Evolutionary conservation across 2,329 filamentous ascomycete genomes (phyloP).

Genomic region (Daldinia eschscholtzii): DNA sequence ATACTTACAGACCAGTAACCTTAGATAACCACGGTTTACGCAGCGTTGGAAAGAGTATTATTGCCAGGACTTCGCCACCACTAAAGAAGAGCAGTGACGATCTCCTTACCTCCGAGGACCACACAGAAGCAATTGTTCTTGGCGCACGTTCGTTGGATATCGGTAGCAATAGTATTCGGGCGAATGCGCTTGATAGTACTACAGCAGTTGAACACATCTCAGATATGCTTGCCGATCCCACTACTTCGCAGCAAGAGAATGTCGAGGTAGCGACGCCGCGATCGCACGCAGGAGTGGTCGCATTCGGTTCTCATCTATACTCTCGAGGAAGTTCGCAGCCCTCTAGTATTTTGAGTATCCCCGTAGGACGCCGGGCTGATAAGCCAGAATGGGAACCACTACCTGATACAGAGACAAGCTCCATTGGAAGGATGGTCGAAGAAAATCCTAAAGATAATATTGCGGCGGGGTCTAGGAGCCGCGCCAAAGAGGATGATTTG

Average conservation of each 20-base stretch:
- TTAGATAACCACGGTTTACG: constrained; percentile 41
- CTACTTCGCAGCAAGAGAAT: background rate
- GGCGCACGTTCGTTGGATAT: background rate
- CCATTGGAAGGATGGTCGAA: background rate
- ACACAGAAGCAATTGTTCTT: background rate
- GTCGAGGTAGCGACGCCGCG: background rate
- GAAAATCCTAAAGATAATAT: background rate
- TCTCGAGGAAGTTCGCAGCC: background rate
- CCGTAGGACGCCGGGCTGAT: constrained; percentile 19
- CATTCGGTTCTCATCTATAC: background rate
- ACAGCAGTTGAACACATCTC: background rate
- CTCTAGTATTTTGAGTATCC: background rate
- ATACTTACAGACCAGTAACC: constrained; percentile 47
- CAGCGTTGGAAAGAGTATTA: constrained; percentile 34
- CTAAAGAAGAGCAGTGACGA: constrained; percentile 25
- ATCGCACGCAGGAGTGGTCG: background rate
- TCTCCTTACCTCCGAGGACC: constrained; percentile 21
- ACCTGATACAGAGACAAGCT: constrained; percentile 14
- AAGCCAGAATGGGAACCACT: constrained; percentile 43
- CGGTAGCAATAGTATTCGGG: background rate
- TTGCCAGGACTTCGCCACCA: constrained; percentile 29
- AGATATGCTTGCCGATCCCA: background rate
- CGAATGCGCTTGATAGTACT: background rate
- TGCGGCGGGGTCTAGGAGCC: background rate
- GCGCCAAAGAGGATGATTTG: constrained; percentile 11